Base-by-base conservation (phyloP, 2,329 filamentous ascomycete species). In the Juglanconis oblonga region DNA sequence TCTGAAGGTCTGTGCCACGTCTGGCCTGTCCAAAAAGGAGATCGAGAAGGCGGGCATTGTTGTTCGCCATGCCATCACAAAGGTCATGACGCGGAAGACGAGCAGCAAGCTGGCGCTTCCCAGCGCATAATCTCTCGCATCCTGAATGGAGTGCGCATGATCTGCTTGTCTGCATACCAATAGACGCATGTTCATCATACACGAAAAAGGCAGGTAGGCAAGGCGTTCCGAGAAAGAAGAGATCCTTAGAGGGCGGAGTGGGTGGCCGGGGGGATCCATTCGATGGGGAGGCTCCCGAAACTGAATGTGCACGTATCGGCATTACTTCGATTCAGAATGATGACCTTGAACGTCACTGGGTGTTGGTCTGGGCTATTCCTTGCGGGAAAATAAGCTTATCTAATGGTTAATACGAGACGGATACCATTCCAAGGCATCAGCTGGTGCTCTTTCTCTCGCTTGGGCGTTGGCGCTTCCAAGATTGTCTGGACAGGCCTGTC, bases 31-130 rank as follows among this genome's bases (percentile, higher is more conserved):
- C 31, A 96, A 90, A 80, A 97, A 96, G 78, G 95, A 99, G 74
- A 90, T 93, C 57, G 96, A 99, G 77, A 97, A 96, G 79, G 92
- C 95, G 0, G 95, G 93, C 13, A 87, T 88, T 7, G 87, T 85
- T 9, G 93, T 99, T 66, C 83, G 94, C 62, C 93, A 97, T 76
- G 94, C 95, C 13, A 91, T 98, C 66, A 96, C 93, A 55, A 97
- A 97, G 77, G 87, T 98, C 63, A 87, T 99, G 82, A 86, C 83
- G 24, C 79, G 84, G 63, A 87, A 86, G 72, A 74, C 79, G 33
- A 85, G 78, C 69, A 77, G 75, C 63, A 79, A 79, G 66, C 69
- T 79, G 40, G 72, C 75, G 10, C 65, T 74, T 62, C 72, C 70
- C 42, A 50, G 40, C 47, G 51, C 54, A 45, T 62, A 44, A 44